These are phyloP conservation scores for Orbilia brochopaga DNA, from an alignment of 2,329 filamentous ascomycete genomes.

Conservation along the genomic window DNA sequence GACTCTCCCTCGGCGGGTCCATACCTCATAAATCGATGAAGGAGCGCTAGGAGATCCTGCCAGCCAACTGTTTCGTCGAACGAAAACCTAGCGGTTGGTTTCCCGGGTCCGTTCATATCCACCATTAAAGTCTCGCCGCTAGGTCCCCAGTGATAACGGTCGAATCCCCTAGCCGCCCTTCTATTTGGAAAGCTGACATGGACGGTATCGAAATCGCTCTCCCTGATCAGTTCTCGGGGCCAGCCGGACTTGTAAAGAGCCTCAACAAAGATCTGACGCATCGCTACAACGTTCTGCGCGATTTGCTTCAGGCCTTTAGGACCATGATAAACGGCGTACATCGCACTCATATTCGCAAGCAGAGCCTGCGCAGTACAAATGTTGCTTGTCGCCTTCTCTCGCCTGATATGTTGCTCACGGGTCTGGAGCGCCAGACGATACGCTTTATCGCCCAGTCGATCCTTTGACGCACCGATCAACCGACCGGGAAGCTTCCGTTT, in stretches of 20 bases:
- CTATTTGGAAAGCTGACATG: conserved; percentile 14
- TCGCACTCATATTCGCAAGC: conserved; percentile 91
- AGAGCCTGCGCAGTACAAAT: conserved; percentile 95
- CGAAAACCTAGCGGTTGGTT: conserved; percentile 19
- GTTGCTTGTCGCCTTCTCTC: conserved; percentile 97
- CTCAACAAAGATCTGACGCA: conserved; percentile 57
- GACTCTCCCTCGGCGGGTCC: neutral
- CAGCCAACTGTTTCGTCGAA: conserved; percentile 30
- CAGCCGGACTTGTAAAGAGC: conserved; percentile 24
- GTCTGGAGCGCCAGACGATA: conserved; percentile 87
- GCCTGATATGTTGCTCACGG: conserved; percentile 91
- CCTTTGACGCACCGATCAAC: conserved; percentile 88
- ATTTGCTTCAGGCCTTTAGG: conserved; percentile 82
- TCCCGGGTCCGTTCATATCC: neutral
- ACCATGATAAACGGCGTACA: conserved; percentile 94
- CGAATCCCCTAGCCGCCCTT: neutral
- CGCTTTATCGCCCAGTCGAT: conserved; percentile 79
- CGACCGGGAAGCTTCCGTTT: conserved; percentile 94
- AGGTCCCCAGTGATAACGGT: neutral
- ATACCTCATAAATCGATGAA: conserved; percentile 1
- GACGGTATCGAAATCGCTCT: conserved; percentile 44
- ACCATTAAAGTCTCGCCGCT: neutral
- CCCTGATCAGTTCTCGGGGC: conserved; percentile 24
- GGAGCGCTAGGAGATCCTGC: neutral
- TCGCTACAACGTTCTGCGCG: conserved; percentile 75